phyloP scores from a whole-genome alignment of 306 rosid genomes.

The Canavalia gladiata region DNA sequence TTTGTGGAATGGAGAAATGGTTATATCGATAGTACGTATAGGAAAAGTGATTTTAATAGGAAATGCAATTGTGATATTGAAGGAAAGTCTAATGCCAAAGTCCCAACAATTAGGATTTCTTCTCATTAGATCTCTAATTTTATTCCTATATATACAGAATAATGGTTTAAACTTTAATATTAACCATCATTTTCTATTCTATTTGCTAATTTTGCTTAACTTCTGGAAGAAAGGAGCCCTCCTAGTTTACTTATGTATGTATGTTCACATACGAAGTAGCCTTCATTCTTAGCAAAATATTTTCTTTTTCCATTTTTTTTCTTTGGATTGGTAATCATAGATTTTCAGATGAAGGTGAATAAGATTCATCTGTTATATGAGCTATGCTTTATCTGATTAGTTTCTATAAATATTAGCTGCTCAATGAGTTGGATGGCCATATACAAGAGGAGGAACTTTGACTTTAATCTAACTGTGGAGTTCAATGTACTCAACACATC shows the following conservation, averaged over 20 bases:
- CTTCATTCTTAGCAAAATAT: not conserved
- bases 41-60: constrained; percentile 4
- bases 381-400: constrained; percentile 12
- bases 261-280: not conserved
- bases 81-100: constrained; percentile 1
- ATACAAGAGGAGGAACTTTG: not conserved
- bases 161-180: not conserved
- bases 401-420: constrained; percentile 28
- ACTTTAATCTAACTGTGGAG: constrained; percentile 18
- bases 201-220: not conserved
- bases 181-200: not conserved
- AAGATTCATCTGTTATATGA: not conserved
- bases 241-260: not conserved
- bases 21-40: not conserved
- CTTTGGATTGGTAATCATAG: not conserved
- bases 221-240: not conserved
- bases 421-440: constrained; percentile 9
- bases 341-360: not conserved
- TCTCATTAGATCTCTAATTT: constrained; percentile 6
- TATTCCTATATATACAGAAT: not conserved
- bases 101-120: constrained; percentile 14
- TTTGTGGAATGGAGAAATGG: not conserved
- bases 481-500: constrained; percentile 12
- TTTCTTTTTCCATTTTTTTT: not conserved
- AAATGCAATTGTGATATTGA: not conserved